Percentiles rank a stretch among this genome's conserved stretches.
Conservation (phyloP, 2,329 filamentous ascomycete genomes). For the Xylariaceae sp. region DNA sequence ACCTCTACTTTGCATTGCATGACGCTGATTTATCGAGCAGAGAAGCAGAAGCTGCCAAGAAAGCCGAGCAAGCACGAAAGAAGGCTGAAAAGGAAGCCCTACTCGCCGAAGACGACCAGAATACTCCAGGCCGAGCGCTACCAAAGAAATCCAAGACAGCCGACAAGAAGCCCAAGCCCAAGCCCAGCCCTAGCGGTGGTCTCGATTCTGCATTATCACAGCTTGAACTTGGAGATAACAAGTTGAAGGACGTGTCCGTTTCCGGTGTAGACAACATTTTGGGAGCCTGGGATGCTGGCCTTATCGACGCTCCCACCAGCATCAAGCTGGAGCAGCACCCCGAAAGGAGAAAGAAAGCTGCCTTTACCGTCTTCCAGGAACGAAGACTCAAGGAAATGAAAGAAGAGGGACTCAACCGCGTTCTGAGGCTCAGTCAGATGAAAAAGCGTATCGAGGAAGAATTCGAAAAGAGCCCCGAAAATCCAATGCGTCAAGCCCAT, state of each 20-base stretch:
- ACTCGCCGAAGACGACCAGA: constrained; percentile 81
- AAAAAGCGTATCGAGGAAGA: constrained; percentile 86
- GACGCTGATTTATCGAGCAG: constrained; percentile 52
- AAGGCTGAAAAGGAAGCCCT: constrained; percentile 91
- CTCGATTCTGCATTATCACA: constrained; percentile 60
- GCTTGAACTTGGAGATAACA: constrained; percentile 54
- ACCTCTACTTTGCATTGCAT: neutral
- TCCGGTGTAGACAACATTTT: constrained; percentile 92
- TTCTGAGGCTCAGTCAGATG: constrained; percentile 82
- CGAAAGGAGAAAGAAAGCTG: constrained; percentile 85
- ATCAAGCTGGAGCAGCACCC: constrained; percentile 87
- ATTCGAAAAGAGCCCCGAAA: constrained; percentile 93
- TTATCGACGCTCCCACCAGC: constrained; percentile 62
- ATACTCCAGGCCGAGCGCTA: constrained; percentile 60
- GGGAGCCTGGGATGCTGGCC: constrained; percentile 74
- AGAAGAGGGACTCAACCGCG: constrained; percentile 74
- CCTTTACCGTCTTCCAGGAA: constrained; percentile 83
- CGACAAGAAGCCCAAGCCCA: constrained; percentile 69
- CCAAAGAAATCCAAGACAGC: constrained; percentile 74
- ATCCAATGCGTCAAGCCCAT: constrained; percentile 87
- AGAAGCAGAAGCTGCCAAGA: constrained; percentile 84
- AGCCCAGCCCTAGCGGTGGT: constrained; percentile 51
- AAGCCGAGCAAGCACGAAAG: constrained; percentile 81
- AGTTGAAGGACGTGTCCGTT: constrained; percentile 73
- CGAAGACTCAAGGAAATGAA: constrained; percentile 84